Evolutionary conservation across 2,329 filamentous ascomycete species (phyloP).

Genomic region (Exophiala oligosperma): DNA sequence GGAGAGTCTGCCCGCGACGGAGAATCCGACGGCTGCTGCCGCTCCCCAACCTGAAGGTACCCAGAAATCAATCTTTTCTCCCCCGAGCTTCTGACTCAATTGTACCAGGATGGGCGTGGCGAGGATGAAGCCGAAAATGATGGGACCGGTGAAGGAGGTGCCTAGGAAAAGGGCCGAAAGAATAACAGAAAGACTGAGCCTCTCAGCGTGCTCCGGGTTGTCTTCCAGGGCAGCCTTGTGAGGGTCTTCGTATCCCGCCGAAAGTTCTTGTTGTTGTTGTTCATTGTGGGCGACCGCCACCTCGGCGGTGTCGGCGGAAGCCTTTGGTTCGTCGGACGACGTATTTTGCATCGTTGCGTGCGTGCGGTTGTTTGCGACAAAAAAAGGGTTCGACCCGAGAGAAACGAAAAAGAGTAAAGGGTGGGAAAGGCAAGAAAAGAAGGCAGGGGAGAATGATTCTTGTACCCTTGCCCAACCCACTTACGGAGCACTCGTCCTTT

Average conservation of each 20-base stretch:
- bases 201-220: slow-evolving; percentile 18
- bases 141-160: slow-evolving; percentile 21
- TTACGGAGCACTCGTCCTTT: not conserved
- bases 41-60: slow-evolving; percentile 23
- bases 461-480: not conserved
- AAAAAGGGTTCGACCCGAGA: not conserved
- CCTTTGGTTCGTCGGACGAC: slow-evolving; percentile 7
- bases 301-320: slow-evolving; percentile 11
- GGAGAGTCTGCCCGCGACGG: slow-evolving; percentile 20
- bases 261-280: slow-evolving; percentile 6
- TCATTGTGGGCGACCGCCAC: slow-evolving; percentile 17
- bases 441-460: not conserved
- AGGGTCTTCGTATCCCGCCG: slow-evolving; percentile 19
- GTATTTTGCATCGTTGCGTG: slow-evolving; percentile 12
- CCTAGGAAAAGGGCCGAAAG: slow-evolving; percentile 23
- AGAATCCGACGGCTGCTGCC: slow-evolving; percentile 18
- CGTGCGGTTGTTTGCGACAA: not conserved
- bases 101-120: slow-evolving; percentile 20
- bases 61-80: slow-evolving; percentile 21
- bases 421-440: not conserved
- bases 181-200: slow-evolving; percentile 19
- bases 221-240: slow-evolving; percentile 23
- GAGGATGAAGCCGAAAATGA: slow-evolving; percentile 24
- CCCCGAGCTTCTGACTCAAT: slow-evolving; percentile 19
- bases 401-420: not conserved